Evolutionary conservation across 139 green algal genomes (phyloP).

Genomic region (Monoraphidium neglectum): DNA sequence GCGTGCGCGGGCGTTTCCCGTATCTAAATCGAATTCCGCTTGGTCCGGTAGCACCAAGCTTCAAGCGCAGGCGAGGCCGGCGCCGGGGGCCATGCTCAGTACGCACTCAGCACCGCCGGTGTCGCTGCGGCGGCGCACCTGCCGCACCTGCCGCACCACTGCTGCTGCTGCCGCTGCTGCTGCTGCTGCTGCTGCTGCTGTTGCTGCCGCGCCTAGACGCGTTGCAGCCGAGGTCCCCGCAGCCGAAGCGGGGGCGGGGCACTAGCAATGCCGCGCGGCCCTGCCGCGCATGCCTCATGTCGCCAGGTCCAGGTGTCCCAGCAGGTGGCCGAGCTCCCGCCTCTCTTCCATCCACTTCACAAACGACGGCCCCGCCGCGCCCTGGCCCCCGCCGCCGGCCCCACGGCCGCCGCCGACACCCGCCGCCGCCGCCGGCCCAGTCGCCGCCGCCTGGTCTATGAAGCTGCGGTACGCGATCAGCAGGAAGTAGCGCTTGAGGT

Average conservation of each 20-base stretch:
- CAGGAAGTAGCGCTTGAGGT: slow-evolving; percentile 91
- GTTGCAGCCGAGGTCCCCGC: neutral
- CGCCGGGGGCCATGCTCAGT: no score
- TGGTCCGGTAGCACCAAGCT: no score
- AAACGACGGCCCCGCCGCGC: slow-evolving; percentile 20
- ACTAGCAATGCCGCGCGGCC: no score
- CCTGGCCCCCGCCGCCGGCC: slow-evolving; percentile 6
- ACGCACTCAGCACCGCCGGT: neutral
- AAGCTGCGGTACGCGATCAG: slow-evolving; percentile 75
- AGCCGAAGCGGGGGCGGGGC: no score
- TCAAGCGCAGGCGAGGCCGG: no score
- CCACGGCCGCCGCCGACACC: neutral
- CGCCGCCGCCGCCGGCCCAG: neutral
- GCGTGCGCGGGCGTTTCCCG: no score
- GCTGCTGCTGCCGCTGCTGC: no score
- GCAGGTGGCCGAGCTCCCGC: slow-evolving; percentile 56
- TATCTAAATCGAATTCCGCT: no score
- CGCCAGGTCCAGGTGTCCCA: slow-evolving; percentile 47
- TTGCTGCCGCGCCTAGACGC: neutral
- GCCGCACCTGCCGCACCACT: neutral
- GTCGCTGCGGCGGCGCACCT: neutral
- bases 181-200: neutral
- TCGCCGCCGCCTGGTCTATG: neutral
- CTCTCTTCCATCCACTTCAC: slow-evolving; percentile 46
- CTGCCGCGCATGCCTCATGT: slow-evolving; percentile 17